phyloP scores from a whole-genome alignment of 2,329 filamentous ascomycete genomes.

The Aspergillus aculeatinus region DNA sequence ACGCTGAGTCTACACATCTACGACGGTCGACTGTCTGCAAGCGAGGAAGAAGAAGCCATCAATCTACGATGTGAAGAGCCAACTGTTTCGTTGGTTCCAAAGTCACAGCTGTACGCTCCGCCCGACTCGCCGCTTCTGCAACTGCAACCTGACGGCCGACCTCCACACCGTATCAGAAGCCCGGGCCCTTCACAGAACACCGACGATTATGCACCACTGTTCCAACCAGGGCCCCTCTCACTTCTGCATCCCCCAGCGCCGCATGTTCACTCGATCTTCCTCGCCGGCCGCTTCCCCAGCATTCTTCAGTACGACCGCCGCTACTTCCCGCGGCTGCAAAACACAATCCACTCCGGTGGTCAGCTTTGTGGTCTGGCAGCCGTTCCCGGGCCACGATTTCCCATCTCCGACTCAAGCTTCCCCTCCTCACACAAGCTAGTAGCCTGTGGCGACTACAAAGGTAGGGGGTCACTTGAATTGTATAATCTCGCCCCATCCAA shows the following conservation, averaged over 20 bases:
- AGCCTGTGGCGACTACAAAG: constrained; percentile 86
- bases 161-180: constrained; percentile 40
- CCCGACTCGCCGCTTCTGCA: constrained; percentile 34
- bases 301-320: constrained; percentile 87
- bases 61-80: constrained; percentile 35
- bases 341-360: constrained; percentile 80
- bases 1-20: constrained; percentile 78
- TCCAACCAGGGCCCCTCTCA: constrained; percentile 77
- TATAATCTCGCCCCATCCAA: constrained; percentile 52
- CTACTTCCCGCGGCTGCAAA: constrained; percentile 74
- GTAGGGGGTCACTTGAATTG: constrained; percentile 85
- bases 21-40: constrained; percentile 60
- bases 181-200: constrained; percentile 36
- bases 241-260: constrained; percentile 72
- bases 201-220: constrained; percentile 65
- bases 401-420: constrained; percentile 45
- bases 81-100: constrained; percentile 24
- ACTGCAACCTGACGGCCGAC: constrained; percentile 33
- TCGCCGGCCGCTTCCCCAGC: constrained; percentile 83
- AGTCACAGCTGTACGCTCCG: constrained; percentile 32
- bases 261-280: constrained; percentile 75
- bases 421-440: constrained; percentile 65
- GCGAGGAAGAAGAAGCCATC: constrained; percentile 37
- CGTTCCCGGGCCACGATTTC: constrained; percentile 56
- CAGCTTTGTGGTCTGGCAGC: constrained; percentile 71